These are phyloP conservation scores for Cardamine resedifolia DNA, from an alignment of 345 rosid species.

Conservation along the genomic window DNA sequence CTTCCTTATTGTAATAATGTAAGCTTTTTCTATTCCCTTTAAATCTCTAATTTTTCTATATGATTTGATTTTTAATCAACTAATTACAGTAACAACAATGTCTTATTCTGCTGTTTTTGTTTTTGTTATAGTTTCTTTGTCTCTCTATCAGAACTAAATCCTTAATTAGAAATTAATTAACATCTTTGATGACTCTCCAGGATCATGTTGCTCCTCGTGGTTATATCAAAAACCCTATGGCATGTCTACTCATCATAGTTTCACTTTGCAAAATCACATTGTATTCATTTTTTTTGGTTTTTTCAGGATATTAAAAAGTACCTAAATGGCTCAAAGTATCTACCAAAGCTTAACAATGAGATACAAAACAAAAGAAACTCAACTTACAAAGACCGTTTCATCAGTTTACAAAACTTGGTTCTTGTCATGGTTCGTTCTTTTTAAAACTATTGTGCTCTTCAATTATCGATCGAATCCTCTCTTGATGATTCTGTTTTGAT, in stretches of 20 bases:
- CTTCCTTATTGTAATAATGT: constrained; percentile 90
- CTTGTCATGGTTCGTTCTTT: constrained; percentile 64
- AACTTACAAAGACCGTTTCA: constrained; percentile 67
- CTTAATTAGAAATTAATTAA: constrained; percentile 4
- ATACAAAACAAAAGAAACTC: constrained; percentile 56
- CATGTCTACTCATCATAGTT: neutral
- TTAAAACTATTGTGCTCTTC: neutral
- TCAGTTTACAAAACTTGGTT: constrained; percentile 70
- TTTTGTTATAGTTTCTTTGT: neutral
- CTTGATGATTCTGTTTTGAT: neutral
- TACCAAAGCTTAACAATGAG: constrained; percentile 86
- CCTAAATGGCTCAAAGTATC: constrained; percentile 54
- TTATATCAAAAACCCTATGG: neutral
- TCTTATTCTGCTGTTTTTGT: neutral
- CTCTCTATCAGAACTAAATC: neutral
- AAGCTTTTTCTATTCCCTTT: constrained; percentile 24
- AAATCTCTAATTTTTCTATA: neutral
- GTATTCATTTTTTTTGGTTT: neutral
- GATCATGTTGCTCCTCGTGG: constrained; percentile 25
- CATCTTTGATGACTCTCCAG: constrained; percentile 12
- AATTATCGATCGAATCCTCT: neutral
- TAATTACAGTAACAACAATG: neutral
- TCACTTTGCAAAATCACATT: neutral
- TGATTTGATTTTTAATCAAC: neutral
- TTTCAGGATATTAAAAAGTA: constrained; percentile 2